A percentile compares a stretch with the other conserved stretches of the same genome.
phyloP scores from a whole-genome alignment of 2,329 filamentous ascomycete species.

The Canariomyces notabilis region DNA sequence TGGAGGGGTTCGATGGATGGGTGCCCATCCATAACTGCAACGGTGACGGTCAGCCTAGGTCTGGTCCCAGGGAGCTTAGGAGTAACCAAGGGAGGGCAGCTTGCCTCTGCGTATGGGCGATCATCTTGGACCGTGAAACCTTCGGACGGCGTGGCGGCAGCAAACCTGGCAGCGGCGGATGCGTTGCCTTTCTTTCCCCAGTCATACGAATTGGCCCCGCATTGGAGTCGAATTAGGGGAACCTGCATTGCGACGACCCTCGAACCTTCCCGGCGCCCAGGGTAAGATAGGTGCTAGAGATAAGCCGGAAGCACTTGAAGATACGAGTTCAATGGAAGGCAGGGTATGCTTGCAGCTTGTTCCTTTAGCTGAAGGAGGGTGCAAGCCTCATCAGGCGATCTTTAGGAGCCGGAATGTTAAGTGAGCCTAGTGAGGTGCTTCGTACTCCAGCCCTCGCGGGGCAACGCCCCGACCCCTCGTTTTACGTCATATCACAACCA shows the following conservation, averaged over 20 bases:
- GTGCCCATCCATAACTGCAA: constrained; percentile 96
- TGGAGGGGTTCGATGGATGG: constrained; percentile 91
- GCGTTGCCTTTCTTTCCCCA: constrained; percentile 91
- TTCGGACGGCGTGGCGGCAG: constrained; percentile 71
- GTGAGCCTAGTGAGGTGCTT: neutral
- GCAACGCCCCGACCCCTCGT: constrained; percentile 6
- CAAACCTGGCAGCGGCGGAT: constrained; percentile 85
- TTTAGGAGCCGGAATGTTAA: neutral
- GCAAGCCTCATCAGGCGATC: too few relatives aligned
- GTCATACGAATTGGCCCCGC: constrained; percentile 96
- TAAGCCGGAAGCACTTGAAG: too few relatives aligned
- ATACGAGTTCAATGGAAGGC: too few relatives aligned
- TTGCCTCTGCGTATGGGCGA: constrained; percentile 90
- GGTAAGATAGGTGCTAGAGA: too few relatives aligned
- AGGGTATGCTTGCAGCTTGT: too few relatives aligned
- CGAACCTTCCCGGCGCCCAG: too few relatives aligned
- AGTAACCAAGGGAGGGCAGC: constrained; percentile 18
- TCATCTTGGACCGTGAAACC: constrained; percentile 75
- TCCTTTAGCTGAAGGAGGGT: too few relatives aligned
- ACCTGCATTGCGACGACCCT: constrained; percentile 66
- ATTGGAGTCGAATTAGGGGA: constrained; percentile 78
- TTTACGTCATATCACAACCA: too few relatives aligned
- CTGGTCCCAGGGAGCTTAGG: neutral
- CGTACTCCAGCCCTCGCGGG: too few relatives aligned
- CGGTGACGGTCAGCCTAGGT: constrained; percentile 2